phyloP scores from a whole-genome alignment of 345 rosid species.

The Limnanthes douglasii region DNA sequence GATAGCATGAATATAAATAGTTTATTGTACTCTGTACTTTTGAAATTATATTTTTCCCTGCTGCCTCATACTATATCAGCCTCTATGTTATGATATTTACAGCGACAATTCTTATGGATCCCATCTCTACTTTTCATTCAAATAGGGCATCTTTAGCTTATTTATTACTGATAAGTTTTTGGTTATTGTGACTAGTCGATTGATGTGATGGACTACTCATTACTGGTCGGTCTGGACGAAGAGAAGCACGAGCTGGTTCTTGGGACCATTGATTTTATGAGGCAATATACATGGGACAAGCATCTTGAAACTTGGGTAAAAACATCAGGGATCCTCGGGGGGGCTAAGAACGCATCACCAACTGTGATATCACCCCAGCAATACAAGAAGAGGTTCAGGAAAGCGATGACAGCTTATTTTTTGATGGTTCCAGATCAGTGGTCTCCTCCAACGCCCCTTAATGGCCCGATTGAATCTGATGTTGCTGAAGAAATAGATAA shows the following conservation, averaged over 20 bases:
- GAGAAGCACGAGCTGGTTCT: slow-evolving; percentile 68
- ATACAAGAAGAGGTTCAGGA: slow-evolving; percentile 85
- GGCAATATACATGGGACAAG: slow-evolving; percentile 99
- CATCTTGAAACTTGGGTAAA: slow-evolving; percentile 94
- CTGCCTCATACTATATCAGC: too few species aligned
- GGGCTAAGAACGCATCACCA: slow-evolving; percentile 52
- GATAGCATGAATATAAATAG: slow-evolving; percentile 1
- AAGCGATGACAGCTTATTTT: slow-evolving; percentile 89
- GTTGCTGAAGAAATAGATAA: slow-evolving; percentile 13
- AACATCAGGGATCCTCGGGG: slow-evolving; percentile 73
- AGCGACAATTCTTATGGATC: too few species aligned
- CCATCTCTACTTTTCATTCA: too few species aligned
- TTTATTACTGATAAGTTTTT: slow-evolving; percentile 8
- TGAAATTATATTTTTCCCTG: too few species aligned
- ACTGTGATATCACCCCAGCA: slow-evolving; percentile 88
- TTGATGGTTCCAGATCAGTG: slow-evolving; percentile 95
- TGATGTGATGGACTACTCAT: slow-evolving; percentile 92
- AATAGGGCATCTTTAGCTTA: too few species aligned
- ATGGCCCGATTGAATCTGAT: slow-evolving; percentile 9
- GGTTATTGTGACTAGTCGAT: slow-evolving; percentile 37
- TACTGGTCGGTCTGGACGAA: slow-evolving; percentile 80
- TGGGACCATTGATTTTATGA: slow-evolving; percentile 90
- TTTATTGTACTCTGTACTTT: too few species aligned
- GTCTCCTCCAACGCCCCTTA: slow-evolving; percentile 25
- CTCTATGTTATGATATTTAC: too few species aligned